Conservation (phyloP, 192 early-diverging fungal genomes). For the Dimargaris xerosporica region DNA sequence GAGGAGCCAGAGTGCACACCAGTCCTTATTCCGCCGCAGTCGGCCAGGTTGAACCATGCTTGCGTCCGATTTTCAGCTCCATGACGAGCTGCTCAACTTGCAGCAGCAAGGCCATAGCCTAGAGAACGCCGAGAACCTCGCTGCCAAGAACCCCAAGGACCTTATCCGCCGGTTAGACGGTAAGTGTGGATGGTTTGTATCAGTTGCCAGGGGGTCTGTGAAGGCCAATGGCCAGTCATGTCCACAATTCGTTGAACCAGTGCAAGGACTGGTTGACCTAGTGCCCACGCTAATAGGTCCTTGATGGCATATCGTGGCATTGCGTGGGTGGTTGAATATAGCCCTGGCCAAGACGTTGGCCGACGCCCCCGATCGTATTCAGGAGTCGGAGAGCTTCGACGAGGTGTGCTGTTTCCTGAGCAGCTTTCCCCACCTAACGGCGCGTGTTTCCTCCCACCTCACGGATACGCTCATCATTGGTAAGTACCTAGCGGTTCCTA, state of each 20-base stretch:
- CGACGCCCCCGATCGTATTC: background rate
- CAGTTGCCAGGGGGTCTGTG: background rate
- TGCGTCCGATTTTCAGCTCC: slow-evolving; percentile 21
- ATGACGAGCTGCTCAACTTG: slow-evolving; percentile 40
- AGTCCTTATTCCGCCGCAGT: too few relatives aligned
- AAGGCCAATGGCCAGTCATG: background rate
- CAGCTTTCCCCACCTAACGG: slow-evolving; percentile 22
- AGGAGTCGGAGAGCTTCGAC: background rate
- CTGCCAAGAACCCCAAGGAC: slow-evolving; percentile 19
- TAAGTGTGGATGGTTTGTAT: background rate
- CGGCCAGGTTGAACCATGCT: too few relatives aligned
- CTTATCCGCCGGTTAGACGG: slow-evolving; percentile 32
- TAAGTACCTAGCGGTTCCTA: slow-evolving; percentile 13
- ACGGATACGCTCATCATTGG: slow-evolving; percentile 58
- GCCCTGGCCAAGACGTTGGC: background rate
- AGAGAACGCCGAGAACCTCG: slow-evolving; percentile 23
- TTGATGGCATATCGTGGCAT: slow-evolving; percentile 14
- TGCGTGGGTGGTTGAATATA: background rate
- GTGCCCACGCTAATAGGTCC: slow-evolving; percentile 18
- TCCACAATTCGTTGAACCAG: slow-evolving; percentile 16
- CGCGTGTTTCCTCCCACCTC: slow-evolving; percentile 25
- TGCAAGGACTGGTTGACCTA: slow-evolving; percentile 26
- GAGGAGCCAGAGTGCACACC: too few relatives aligned
- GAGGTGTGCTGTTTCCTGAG: slow-evolving; percentile 26
- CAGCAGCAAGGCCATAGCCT: slow-evolving; percentile 35